Percentiles rank a stretch among this genome's conserved stretches.
These are phyloP conservation scores for Suillus fuscotomentosus DNA, from an alignment of 768 basidiomycete species.

Conservation along the genomic window DNA sequence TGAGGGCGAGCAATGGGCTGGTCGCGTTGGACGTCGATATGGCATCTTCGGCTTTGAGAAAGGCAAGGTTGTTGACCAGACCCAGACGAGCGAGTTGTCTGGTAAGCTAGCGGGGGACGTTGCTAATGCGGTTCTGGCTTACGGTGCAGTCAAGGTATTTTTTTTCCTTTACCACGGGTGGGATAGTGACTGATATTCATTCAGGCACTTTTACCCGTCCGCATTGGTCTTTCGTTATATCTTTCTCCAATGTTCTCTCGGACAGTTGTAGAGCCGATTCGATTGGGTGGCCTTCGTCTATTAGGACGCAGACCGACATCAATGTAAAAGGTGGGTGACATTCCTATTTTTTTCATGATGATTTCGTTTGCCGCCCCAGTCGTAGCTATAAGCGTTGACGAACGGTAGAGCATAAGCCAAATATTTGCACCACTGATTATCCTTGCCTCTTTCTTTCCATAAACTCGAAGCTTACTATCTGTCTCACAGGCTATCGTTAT, in stretches of 20 bases:
- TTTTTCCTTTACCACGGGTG: background rate
- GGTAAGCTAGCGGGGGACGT: conserved; percentile 67
- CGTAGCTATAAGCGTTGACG: conserved; percentile 63
- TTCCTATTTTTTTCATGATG: conserved; percentile 40
- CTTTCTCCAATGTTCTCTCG: conserved; percentile 73
- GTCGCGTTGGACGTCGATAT: conserved; percentile 70
- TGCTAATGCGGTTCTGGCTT: conserved; percentile 81
- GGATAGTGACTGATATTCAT: background rate
- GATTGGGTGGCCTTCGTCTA: conserved; percentile 20
- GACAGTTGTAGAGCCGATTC: conserved; percentile 59
- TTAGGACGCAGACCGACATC: conserved; percentile 6
- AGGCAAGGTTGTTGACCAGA: conserved; percentile 15
- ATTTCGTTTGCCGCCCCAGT: conserved; percentile 76
- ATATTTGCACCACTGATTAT: conserved; percentile 61
- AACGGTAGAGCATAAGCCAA: conserved; percentile 70
- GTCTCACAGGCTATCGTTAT: background rate
- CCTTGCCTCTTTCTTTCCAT: background rate
- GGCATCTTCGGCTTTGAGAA: conserved; percentile 80
- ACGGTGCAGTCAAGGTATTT: conserved; percentile 73
- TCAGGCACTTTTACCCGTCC: conserved; percentile 61
- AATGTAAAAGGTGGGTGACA: conserved; percentile 29
- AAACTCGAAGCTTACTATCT: background rate
- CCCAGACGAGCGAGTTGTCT: conserved; percentile 17
- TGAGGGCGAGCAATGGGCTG: conserved; percentile 73
- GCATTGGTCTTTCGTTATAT: conserved; percentile 72